Conservation (phyloP, 192 early-diverging fungal species). For the Coemansia sp. region DNA sequence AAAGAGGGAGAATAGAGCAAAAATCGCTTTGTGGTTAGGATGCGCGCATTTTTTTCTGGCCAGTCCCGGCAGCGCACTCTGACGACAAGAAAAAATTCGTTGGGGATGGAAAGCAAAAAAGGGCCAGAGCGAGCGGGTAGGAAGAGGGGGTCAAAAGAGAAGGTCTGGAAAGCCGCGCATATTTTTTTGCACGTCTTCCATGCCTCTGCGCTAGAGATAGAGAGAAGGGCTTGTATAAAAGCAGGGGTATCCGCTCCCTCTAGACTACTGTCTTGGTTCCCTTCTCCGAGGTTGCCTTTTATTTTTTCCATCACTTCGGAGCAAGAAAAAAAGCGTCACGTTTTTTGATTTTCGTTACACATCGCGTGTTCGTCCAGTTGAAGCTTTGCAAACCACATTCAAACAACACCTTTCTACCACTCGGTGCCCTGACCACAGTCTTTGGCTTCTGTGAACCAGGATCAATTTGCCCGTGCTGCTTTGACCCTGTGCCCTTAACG, state of each 20-base stretch:
- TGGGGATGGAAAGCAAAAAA: not conserved
- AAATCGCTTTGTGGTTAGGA: not conserved
- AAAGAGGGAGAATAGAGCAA: not conserved
- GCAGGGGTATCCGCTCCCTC: constrained; percentile 6
- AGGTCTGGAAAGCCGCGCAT: too few species aligned
- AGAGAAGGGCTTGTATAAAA: constrained; percentile 32
- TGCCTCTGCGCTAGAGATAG: not conserved
- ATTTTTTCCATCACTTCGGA: constrained; percentile 45
- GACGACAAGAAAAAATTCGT: not conserved
- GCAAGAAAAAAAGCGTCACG: constrained; percentile 17
- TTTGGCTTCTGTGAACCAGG: constrained; percentile 9
- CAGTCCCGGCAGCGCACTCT: not conserved
- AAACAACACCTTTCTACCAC: not conserved
- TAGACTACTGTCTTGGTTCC: constrained; percentile 38
- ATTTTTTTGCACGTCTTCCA: too few species aligned
- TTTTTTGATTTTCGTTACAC: constrained; percentile 20
- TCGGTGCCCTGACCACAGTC: not conserved
- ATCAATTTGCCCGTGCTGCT: too few species aligned
- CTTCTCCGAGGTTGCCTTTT: constrained; percentile 56
- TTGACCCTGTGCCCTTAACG: too few species aligned
- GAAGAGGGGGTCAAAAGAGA: not conserved
- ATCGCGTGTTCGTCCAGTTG: constrained; percentile 21
- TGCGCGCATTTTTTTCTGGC: not conserved
- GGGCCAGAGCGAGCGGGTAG: not conserved
- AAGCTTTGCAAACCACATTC: not conserved